Conservation (phyloP, 129 eudicot species). For the Lonicera japonica region DNA sequence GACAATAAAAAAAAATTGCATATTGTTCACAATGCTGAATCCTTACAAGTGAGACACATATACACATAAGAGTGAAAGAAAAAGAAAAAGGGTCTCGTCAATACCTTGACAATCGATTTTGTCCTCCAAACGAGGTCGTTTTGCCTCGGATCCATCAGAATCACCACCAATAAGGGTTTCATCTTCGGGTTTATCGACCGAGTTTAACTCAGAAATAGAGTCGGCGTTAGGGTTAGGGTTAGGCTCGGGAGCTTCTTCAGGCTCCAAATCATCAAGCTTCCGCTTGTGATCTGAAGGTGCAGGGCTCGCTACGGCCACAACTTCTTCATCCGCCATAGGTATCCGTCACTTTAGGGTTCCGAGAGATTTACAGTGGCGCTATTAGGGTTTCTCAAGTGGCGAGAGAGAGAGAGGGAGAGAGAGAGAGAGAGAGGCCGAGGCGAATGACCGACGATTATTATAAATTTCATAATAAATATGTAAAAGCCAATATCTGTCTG, state of each 20-base stretch:
- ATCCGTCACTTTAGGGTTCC: too few species aligned
- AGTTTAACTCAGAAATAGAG: constrained; percentile 4
- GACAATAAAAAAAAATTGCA: background rate
- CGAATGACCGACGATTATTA: too few species aligned
- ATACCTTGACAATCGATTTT: constrained; percentile 25
- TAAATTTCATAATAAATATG: too few species aligned
- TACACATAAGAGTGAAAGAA: background rate
- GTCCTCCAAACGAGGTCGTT: constrained; percentile 72
- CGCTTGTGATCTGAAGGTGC: constrained; percentile 60
- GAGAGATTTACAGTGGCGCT: too few species aligned
- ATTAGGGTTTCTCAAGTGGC: too few species aligned
- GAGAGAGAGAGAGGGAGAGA: too few species aligned
- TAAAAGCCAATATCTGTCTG: too few species aligned
- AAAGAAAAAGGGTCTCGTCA: background rate
- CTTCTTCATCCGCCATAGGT: constrained; percentile 32
- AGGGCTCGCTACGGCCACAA: constrained; percentile 39
- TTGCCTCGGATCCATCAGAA: constrained; percentile 48
- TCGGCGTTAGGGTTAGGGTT: constrained; percentile 25
- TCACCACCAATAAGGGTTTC: constrained; percentile 8
- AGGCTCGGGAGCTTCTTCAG: constrained; percentile 40
- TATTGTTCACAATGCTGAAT: background rate
- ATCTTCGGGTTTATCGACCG: constrained; percentile 14
- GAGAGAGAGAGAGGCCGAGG: too few species aligned
- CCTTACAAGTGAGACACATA: background rate
- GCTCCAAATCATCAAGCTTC: constrained; percentile 66